Base-by-base conservation (phyloP, 306 rosid genomes). In the Ziziphus jujuba region DNA sequence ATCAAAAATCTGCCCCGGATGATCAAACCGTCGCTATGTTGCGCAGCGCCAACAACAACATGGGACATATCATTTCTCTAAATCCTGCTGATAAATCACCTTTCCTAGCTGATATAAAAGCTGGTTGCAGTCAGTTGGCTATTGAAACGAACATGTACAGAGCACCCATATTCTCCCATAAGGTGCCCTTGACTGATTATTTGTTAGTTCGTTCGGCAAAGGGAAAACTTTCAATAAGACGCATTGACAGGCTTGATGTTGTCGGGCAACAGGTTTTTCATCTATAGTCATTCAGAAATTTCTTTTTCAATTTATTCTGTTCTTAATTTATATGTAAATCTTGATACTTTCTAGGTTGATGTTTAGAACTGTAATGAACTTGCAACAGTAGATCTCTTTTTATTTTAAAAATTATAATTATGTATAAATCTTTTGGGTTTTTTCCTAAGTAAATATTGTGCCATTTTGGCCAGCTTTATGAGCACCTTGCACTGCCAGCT, bases 1-100 rank as follows among this genome's bases (percentile, higher is more conserved):
- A 90, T 77, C 93, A 87, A 77, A 92, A 92, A 75, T 76, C 80
- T 53, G 85, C 90, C 19, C 88, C 97, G 1, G 98, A 92, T 69
- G 97, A 90, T 81, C 97, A 81, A 75, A 77, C 89, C 66, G 98
- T 86, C 67, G 79, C 86, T 36, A 67, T 57, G 59, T 72, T 92
- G 82, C 98, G 98, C 60, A 87, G 78, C 69, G 74, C 74, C 4
- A 70, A 78, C 68, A 74, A 73, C 82, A 87, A 74, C 80, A 84
- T 85, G 84, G 98, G 98, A 65, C 89, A 89, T 77, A 80, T 87
- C 52, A 73, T 92, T 75, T 73, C 91, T 49, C 87, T 92, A 44
- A 96, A 92, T 72, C 90, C 96, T 79, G 85, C 96, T 51, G 98
- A 92, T 79, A 92, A 92, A 83, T 92, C 97, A 66, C 98, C 98